These are phyloP conservation scores for Kodamaea derodonti DNA, from an alignment of 1,139 yeast species.

Conservation along the genomic window DNA sequence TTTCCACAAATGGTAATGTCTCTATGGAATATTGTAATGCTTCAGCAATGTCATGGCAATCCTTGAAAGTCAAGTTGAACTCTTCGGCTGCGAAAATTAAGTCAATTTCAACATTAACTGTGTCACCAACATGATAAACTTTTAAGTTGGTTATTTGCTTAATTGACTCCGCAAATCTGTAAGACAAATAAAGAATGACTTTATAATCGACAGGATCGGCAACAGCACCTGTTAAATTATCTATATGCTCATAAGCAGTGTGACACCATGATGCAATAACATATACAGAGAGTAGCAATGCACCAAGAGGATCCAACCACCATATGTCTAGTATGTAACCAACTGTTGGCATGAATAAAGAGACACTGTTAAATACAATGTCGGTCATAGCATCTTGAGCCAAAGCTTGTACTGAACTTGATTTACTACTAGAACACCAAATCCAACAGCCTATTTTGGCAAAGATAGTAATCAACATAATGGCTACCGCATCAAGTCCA, in stretches of 20 bases:
- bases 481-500: slow-evolving; percentile 50
- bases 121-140: slow-evolving; percentile 78
- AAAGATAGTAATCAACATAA: slow-evolving; percentile 62
- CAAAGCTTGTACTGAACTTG: slow-evolving; percentile 71
- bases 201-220: slow-evolving; percentile 64
- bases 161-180: slow-evolving; percentile 67
- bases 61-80: slow-evolving; percentile 49
- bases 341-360: slow-evolving; percentile 63
- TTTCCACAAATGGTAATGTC: slow-evolving; percentile 69
- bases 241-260: slow-evolving; percentile 68
- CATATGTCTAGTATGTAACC: slow-evolving; percentile 53
- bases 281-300: slow-evolving; percentile 57
- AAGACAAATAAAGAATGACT: slow-evolving; percentile 62
- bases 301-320: slow-evolving; percentile 80
- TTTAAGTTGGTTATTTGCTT: slow-evolving; percentile 62
- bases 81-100: slow-evolving; percentile 52
- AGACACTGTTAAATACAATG: slow-evolving; percentile 59
- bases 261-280: slow-evolving; percentile 61
- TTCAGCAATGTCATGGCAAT: slow-evolving; percentile 78
- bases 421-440: slow-evolving; percentile 61
- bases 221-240: slow-evolving; percentile 70
- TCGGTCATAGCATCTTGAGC: slow-evolving; percentile 84
- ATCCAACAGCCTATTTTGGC: slow-evolving; percentile 59
- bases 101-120: slow-evolving; percentile 73
- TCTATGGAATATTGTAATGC: slow-evolving; percentile 78